phyloP scores from a whole-genome alignment of 148 eudicot genomes.

The Fagopyrum tataricum region DNA sequence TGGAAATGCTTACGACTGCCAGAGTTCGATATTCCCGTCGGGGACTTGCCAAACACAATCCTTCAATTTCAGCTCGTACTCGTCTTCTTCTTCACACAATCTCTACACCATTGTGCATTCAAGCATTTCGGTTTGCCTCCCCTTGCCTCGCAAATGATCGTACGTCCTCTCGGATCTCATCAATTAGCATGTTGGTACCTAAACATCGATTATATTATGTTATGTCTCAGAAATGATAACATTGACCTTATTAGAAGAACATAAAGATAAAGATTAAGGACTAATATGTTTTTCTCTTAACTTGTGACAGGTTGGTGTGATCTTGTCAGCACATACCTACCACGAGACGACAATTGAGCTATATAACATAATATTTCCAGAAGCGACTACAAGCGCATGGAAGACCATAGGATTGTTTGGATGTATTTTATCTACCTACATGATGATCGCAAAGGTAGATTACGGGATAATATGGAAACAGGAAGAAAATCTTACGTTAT shows the following conservation, averaged over 20 bases:
- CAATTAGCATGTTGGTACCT: no score
- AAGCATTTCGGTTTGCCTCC: not conserved
- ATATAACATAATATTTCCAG: not conserved
- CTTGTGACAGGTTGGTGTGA: not conserved
- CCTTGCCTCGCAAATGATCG: not conserved
- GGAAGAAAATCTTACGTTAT: conserved; percentile 17
- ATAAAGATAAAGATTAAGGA: no score
- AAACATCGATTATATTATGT: no score
- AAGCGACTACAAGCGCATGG: not conserved
- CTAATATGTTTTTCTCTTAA: not conserved
- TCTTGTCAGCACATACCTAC: not conserved
- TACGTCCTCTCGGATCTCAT: no score
- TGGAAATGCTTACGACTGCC: not conserved
- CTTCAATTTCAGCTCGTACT: conserved; percentile 5
- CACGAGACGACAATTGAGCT: not conserved
- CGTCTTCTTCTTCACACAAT: conserved; percentile 7
- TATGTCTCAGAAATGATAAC: no score
- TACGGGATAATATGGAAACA: not conserved
- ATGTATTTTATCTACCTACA: not conserved
- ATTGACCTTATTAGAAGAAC: not conserved
- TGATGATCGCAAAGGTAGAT: conserved; percentile 3
- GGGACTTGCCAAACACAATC: not conserved
- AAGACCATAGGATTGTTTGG: not conserved
- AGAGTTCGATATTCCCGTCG: not conserved
- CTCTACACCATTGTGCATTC: not conserved